Evolutionary conservation across 2,329 filamentous ascomycete genomes (phyloP).

Genomic region (Beauveria sp.): DNA sequence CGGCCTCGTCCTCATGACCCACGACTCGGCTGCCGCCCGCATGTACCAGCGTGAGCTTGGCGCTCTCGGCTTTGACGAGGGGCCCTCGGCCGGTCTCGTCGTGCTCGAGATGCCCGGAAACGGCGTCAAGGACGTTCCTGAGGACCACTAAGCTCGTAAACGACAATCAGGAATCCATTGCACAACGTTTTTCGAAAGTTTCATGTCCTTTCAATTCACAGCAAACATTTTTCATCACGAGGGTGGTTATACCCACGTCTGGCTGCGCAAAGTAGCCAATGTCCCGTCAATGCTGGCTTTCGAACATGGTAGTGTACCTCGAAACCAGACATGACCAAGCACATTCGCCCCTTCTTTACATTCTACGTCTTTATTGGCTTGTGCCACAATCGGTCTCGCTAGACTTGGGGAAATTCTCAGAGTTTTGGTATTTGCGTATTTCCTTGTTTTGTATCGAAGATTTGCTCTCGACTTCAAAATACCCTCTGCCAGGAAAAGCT

Average conservation of each 20-base stretch:
- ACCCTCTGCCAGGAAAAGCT: neutral
- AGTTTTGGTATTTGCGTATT: neutral
- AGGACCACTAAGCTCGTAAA: slow-evolving; percentile 18
- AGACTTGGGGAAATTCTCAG: neutral
- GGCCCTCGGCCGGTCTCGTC: slow-evolving; percentile 30
- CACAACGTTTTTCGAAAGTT: neutral
- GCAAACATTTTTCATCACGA: neutral
- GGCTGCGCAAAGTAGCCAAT: neutral
- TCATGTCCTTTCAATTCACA: neutral
- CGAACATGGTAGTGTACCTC: slow-evolving; percentile 6
- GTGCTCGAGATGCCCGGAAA: slow-evolving; percentile 34
- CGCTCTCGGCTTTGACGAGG: slow-evolving; percentile 35
- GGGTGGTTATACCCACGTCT: neutral
- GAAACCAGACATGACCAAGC: neutral
- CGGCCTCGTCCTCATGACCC: slow-evolving; percentile 48
- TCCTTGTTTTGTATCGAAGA: neutral
- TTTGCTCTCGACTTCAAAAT: neutral
- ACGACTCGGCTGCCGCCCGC: slow-evolving; percentile 28
- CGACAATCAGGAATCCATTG: neutral
- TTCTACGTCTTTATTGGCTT: neutral
- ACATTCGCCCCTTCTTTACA: neutral
- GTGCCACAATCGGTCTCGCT: neutral
- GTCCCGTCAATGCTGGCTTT: neutral
- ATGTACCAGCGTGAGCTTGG: slow-evolving; percentile 43
- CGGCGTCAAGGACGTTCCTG: slow-evolving; percentile 27